These are phyloP conservation scores for Cyclotella choctawhatcheeana DNA, from an alignment of 108 stramenopile species.

Conservation along the genomic window DNA sequence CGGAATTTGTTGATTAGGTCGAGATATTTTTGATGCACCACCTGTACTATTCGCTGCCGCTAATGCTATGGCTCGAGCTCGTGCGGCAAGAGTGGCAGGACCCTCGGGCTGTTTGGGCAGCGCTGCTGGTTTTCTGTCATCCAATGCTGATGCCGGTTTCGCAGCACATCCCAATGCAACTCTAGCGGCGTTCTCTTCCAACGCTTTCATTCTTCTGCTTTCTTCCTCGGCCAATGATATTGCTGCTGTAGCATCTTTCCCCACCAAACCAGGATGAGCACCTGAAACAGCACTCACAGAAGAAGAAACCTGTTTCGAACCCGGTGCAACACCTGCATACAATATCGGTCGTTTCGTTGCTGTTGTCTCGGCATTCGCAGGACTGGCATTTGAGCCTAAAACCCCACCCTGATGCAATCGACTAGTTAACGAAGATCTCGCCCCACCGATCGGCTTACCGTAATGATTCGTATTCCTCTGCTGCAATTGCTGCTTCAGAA, in stretches of 20 bases:
- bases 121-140: constrained; percentile 19
- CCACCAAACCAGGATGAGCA: constrained; percentile 64
- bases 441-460: constrained; percentile 23
- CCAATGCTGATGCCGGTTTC: constrained; percentile 15
- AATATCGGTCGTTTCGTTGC: constrained; percentile 53
- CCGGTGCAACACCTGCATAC: constrained; percentile 84
- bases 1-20: constrained; percentile 24
- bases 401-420: constrained; percentile 37
- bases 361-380: background rate
- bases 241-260: constrained; percentile 43
- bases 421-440: constrained; percentile 38
- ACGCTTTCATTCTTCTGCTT: constrained; percentile 16
- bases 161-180: constrained; percentile 30
- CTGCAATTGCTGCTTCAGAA: constrained; percentile 45
- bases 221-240: constrained; percentile 41
- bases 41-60: constrained; percentile 6
- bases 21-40: background rate
- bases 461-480: constrained; percentile 15
- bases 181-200: constrained; percentile 39
- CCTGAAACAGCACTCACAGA: constrained; percentile 68
- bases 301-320: constrained; percentile 71
- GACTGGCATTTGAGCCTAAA: constrained; percentile 16
- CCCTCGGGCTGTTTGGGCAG: constrained; percentile 24
- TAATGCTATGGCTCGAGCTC: constrained; percentile 21
- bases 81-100: constrained; percentile 42